Evolutionary conservation across 2,329 filamentous ascomycete species (phyloP), one percentile per base, ranked within the genome.

Genomic region (Ophiosphaerella narmari): DNA sequence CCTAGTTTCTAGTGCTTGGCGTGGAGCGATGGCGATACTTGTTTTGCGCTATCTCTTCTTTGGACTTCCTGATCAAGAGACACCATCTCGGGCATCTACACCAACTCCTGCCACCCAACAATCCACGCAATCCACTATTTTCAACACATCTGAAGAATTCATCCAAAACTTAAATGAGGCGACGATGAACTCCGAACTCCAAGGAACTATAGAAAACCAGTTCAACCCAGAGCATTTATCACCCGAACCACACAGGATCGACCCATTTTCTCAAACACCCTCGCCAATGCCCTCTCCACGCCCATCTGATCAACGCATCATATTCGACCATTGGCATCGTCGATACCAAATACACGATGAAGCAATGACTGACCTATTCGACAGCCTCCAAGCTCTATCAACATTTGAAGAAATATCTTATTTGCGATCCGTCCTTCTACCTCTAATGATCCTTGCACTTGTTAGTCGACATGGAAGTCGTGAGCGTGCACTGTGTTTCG

Each of bases 281-380:
- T 65, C 59, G 7, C 59, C 59, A 3, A 21, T 58, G n/a, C 52
- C 55, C 7, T 61, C 53, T 18, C 46, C 52, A 4, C 42, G 44
- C 3, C 47, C 32, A 4, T 39, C 37, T 11, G 40, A 41, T 14
- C 50, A 59, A 11, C 42, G 46, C 6, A 54, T 53, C 3, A 36
- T 32, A 2, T 46, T 55, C 11, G 46, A 51, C 14, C 31, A 63
- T 4, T 64, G 60, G 60, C 39, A 52, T 11, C 42, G 48, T 3
- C 52, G 60, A 32, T 66, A 60, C 50, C 38, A 60, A 2, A 57
- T 63, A 18, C 59, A 66, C 46, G 44, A 57, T 18, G 54, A 64
- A 42, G 59, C 60, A 6, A 60, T 63, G 21, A 14, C 37, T 7
- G 46, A 36, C 7, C 48, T 63, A 14, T 43, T 36, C 0, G 32